Conservation (phyloP, 257 asterid species). For the Oldenlandia corymbosa region DNA sequence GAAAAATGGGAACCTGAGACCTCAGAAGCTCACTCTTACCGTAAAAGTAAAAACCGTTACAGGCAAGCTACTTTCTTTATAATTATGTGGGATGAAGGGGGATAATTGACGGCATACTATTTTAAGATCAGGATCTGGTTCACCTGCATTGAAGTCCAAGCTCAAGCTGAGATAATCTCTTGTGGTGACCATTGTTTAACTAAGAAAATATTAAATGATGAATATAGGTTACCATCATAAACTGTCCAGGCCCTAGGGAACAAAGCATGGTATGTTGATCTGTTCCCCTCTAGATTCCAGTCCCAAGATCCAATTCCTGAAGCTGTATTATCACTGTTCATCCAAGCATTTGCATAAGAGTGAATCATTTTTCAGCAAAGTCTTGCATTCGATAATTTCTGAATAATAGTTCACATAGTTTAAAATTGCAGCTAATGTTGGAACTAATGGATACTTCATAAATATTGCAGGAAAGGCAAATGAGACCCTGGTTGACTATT, state of each 20-base stretch:
- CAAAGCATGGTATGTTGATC: constrained; percentile 85
- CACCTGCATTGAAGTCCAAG: constrained; percentile 50
- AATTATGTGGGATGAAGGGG: constrained; percentile 90
- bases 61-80: constrained; percentile 94
- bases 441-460: too few species aligned
- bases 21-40: constrained; percentile 30
- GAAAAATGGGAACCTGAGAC: constrained; percentile 8
- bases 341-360: constrained; percentile 28
- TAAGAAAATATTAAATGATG: constrained; percentile 18
- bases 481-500: too few species aligned
- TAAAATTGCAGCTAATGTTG: too few species aligned
- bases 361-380: constrained; percentile 5
- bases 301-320: constrained; percentile 96
- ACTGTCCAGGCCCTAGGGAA: constrained; percentile 99
- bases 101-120: constrained; percentile 91
- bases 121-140: constrained; percentile 87
- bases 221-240: constrained; percentile 58
- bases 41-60: constrained; percentile 79
- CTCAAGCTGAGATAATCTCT: constrained; percentile 19
- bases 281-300: constrained; percentile 72
- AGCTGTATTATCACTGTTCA: constrained; percentile 61
- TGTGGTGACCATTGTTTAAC: constrained; percentile 13
- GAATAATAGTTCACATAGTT: too few species aligned
- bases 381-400: not conserved
- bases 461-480: too few species aligned